These are phyloP conservation scores for Sphaerosporella brunnea DNA, from an alignment of 495 filamentous ascomycete genomes.

Conservation along the genomic window DNA sequence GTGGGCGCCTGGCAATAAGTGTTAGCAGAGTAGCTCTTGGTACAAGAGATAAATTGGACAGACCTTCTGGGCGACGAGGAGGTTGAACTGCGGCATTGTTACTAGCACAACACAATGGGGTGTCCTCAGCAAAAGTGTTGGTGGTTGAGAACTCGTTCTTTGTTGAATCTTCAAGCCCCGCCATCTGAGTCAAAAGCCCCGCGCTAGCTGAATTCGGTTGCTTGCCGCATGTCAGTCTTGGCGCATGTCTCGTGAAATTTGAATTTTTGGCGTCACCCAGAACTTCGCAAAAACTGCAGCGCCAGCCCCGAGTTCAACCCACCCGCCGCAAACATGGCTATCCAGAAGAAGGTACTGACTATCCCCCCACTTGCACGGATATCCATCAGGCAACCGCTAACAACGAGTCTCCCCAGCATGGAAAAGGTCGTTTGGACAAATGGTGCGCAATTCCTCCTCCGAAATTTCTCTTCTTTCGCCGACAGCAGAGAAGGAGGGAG, in stretches of 20 bases:
- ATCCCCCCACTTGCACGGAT: neutral
- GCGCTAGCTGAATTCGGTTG: too few relatives aligned
- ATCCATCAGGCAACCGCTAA: slow-evolving; percentile 7
- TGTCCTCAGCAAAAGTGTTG: neutral
- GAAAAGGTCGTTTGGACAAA: slow-evolving; percentile 97
- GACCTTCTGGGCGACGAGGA: slow-evolving; percentile 23
- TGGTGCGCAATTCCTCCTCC: slow-evolving; percentile 38
- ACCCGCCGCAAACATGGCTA: slow-evolving; percentile 50
- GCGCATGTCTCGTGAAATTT: slow-evolving; percentile 4
- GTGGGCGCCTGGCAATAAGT: slow-evolving; percentile 13
- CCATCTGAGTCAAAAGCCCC: too few relatives aligned
- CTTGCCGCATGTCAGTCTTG: slow-evolving; percentile 1
- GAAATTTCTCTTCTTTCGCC: neutral
- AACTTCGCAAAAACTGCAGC: neutral
- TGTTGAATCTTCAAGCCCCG: too few relatives aligned
- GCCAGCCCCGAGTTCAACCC: neutral
- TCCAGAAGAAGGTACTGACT: slow-evolving; percentile 91
- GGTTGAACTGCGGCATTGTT: slow-evolving; percentile 14
- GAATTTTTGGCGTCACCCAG: neutral
- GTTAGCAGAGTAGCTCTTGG: slow-evolving; percentile 4
- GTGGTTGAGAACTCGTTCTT: too few relatives aligned
- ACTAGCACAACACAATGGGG: too few relatives aligned
- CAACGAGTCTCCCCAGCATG: too few relatives aligned
- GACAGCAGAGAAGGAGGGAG: too few relatives aligned
- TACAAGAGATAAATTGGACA: too few relatives aligned